Conservation (phyloP, 2,329 filamentous ascomycete species). For the Fusarium torreyae region DNA sequence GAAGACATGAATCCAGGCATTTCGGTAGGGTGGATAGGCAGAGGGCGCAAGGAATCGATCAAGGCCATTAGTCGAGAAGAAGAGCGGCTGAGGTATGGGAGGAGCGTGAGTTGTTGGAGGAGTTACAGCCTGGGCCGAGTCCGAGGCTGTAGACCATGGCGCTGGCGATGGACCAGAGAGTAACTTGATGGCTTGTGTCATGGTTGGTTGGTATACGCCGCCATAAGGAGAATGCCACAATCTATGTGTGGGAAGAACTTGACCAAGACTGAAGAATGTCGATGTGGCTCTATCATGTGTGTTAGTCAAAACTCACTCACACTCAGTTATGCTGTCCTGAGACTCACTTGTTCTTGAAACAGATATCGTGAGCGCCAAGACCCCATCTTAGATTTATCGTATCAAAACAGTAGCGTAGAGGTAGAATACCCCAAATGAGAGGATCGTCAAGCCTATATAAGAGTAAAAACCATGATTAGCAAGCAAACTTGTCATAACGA, state of each 20-base stretch:
- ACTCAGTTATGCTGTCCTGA: background rate
- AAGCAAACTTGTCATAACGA: background rate
- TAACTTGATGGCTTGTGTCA: constrained; percentile 87
- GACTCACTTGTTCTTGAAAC: constrained; percentile 85
- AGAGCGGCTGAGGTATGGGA: constrained; percentile 50
- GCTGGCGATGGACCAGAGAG: constrained; percentile 70
- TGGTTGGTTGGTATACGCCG: constrained; percentile 90
- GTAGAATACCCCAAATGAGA: constrained; percentile 91
- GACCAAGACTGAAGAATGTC: constrained; percentile 89
- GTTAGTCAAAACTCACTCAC: constrained; percentile 1
- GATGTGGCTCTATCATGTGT: constrained; percentile 70
- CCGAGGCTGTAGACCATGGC: constrained; percentile 42
- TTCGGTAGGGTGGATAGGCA: constrained; percentile 76
- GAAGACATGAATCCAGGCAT: constrained; percentile 95
- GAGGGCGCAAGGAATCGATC: constrained; percentile 81
- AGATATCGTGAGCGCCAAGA: constrained; percentile 94
- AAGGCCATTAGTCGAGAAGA: constrained; percentile 76
- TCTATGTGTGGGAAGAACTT: constrained; percentile 92
- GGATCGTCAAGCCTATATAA: constrained; percentile 88
- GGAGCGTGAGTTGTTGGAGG: constrained; percentile 27
- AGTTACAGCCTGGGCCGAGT: constrained; percentile 12
- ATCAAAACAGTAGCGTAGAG: constrained; percentile 79
- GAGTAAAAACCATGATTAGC: constrained; percentile 19
- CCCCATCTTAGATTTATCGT: constrained; percentile 87
- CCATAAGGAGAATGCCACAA: constrained; percentile 82